Conservation (phyloP, 2,329 filamentous ascomycete species). For the Pseudogymnoascus sp. region DNA sequence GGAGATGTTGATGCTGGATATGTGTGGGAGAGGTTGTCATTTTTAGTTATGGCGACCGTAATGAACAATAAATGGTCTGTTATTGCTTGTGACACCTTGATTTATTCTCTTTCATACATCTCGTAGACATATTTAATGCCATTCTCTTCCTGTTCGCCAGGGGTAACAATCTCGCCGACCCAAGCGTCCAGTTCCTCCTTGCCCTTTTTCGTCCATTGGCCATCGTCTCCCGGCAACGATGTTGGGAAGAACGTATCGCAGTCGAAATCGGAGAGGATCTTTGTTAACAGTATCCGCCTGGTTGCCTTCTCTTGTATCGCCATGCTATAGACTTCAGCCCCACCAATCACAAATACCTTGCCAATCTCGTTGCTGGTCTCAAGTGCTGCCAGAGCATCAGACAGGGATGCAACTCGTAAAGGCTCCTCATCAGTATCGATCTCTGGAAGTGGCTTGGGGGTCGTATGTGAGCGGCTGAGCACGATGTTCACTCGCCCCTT, state of each 20-base stretch:
- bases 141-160: conserved; percentile 53
- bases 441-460: conserved; percentile 12
- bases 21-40: background rate
- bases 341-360: conserved; percentile 77
- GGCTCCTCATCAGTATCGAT: conserved; percentile 34
- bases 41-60: background rate
- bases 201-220: conserved; percentile 47
- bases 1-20: background rate
- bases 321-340: conserved; percentile 73
- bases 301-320: conserved; percentile 55
- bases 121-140: conserved; percentile 63
- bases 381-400: conserved; percentile 43
- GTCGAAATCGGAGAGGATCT: conserved; percentile 60
- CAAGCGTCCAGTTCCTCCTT: conserved; percentile 52
- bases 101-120: conserved; percentile 56
- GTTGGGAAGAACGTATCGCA: conserved; percentile 71
- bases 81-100: background rate
- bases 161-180: conserved; percentile 57
- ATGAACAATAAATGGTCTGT: conserved; percentile 2
- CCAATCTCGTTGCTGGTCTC: conserved; percentile 16
- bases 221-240: conserved; percentile 38
- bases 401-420: conserved; percentile 52
- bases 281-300: conserved; percentile 61
- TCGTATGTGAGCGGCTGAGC: conserved; percentile 51
- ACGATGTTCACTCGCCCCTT: conserved; percentile 76